Conservation (phyloP, 352 stramenopile genomes). For the Globisporangium spinosum region DNA sequence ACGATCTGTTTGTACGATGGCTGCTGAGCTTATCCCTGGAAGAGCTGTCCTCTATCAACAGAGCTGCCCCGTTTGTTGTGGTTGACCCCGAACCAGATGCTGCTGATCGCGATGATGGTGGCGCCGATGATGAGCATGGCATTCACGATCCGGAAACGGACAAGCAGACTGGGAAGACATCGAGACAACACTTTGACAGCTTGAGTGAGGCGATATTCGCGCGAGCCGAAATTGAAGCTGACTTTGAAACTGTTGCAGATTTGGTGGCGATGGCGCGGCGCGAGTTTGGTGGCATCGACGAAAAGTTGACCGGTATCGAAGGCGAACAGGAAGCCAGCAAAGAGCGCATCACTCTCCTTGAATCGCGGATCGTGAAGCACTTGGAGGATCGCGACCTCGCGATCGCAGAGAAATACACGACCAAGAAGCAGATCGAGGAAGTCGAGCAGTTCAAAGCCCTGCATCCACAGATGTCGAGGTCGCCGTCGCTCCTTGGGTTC, state of each 20-base stretch:
- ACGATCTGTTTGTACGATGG: slow-evolving; percentile 60
- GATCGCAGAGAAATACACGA: slow-evolving; percentile 71
- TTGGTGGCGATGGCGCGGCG: slow-evolving; percentile 42
- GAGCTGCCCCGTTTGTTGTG: slow-evolving; percentile 22
- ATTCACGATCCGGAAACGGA: neutral
- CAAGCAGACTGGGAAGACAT: slow-evolving; percentile 8
- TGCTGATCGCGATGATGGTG: neutral
- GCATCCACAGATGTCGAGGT: slow-evolving; percentile 22
- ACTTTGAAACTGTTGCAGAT: slow-evolving; percentile 45
- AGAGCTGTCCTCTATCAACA: slow-evolving; percentile 37
- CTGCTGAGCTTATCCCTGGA: slow-evolving; percentile 41
- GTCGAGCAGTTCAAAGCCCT: slow-evolving; percentile 49
- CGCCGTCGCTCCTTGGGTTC: slow-evolving; percentile 23
- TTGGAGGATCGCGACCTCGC: slow-evolving; percentile 65
- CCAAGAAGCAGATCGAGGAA: slow-evolving; percentile 60
- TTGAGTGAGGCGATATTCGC: slow-evolving; percentile 24
- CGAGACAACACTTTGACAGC: neutral
- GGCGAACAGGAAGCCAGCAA: slow-evolving; percentile 40
- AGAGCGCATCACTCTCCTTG: slow-evolving; percentile 54
- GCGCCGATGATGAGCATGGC: neutral
- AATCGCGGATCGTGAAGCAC: slow-evolving; percentile 73
- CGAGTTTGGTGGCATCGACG: slow-evolving; percentile 40
- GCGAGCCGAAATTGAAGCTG: slow-evolving; percentile 41
- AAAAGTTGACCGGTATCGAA: slow-evolving; percentile 36
- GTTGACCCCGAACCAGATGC: neutral